Base-by-base conservation (phyloP, 768 basidiomycete species). In the Piloderma croceum region DNA sequence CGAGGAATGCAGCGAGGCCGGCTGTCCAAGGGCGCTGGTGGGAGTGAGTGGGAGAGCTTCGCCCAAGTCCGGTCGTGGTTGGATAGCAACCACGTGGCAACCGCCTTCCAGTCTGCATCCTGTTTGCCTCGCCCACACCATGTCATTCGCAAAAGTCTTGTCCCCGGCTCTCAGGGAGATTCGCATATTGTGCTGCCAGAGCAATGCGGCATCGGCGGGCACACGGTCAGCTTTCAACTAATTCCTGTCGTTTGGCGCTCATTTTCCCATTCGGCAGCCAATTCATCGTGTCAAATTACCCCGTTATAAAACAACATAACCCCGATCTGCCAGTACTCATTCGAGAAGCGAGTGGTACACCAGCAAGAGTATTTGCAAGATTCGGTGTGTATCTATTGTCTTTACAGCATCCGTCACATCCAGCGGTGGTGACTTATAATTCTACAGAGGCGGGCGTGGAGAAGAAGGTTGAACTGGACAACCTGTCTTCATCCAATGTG, bases 271-370 rank as follows among this genome's bases (percentile, higher is more conserved):
- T 51, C 43, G 34, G n/a, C 59, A 90, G 90, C 50, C 79, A 89
- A 63, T 91, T 90, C 63, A 76, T 91, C 53, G 60, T 79, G 31
- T 72, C 84, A 20, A 75, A 79, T 47, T 90, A 90, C 56, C 77
- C 83, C 4, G 50, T 69, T 38, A 76, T 90, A 54, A 90, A 90
- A 67, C 73, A 85, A 58, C 67, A 83, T 61, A 91, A 91, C 57
- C 89, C 88, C 27, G 81, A 91, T 64, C 65, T 91, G n/a, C 89
- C 87, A 13, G 73, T 89, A 25, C 60, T 90, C 51, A 84, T 90
- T 53, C 74, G 89, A 51, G 84, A 89, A 63, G 89, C 86, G 12
- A 68, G 65, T 39, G 84, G 80, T 25, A 88, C 85, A 6, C 86
- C 85, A 25, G 87, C 87, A 46, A 73, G 89, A 55, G 77, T 76